A percentile compares a stretch with the other conserved stretches of the same genome.
Evolutionary conservation across 495 filamentous ascomycete species (phyloP).

Genomic region (Daldinia decipiens): DNA sequence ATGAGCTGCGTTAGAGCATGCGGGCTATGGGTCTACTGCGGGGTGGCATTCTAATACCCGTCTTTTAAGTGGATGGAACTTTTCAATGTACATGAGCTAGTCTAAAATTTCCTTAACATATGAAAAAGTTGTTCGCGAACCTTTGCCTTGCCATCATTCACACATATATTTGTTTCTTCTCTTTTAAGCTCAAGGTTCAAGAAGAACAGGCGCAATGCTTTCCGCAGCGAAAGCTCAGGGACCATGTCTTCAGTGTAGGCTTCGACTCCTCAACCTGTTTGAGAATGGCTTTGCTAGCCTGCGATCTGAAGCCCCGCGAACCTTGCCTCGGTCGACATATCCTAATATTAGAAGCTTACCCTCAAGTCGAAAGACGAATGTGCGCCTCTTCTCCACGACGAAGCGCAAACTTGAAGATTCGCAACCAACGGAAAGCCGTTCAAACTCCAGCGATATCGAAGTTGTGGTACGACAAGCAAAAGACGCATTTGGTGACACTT

Average conservation of each 20-base stretch:
- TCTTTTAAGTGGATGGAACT: conserved; percentile 29
- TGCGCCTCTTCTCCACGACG: conserved; percentile 55
- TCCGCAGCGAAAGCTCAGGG: conserved; percentile 57
- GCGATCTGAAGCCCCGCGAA: conserved; percentile 24
- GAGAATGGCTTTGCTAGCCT: conserved; percentile 50
- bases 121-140: conserved; percentile 11
- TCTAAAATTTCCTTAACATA: conserved; percentile 24
- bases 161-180: not conserved
- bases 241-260: conserved; percentile 61
- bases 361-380: conserved; percentile 26
- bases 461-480: conserved; percentile 73
- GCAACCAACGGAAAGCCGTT: conserved; percentile 13
- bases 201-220: conserved; percentile 51
- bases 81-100: conserved; percentile 18
- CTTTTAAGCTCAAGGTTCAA: conserved; percentile 22
- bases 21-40: conserved; percentile 5
- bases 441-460: conserved; percentile 60
- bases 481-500: conserved; percentile 76
- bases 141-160: conserved; percentile 17
- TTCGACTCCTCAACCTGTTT: conserved; percentile 58
- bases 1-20: not conserved
- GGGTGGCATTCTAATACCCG: conserved; percentile 25
- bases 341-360: conserved; percentile 35
- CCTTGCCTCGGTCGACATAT: conserved; percentile 16
- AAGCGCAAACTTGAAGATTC: conserved; percentile 41